Evolutionary conservation across 345 rosid species (phyloP).

Genomic region (Camelina hispida): DNA sequence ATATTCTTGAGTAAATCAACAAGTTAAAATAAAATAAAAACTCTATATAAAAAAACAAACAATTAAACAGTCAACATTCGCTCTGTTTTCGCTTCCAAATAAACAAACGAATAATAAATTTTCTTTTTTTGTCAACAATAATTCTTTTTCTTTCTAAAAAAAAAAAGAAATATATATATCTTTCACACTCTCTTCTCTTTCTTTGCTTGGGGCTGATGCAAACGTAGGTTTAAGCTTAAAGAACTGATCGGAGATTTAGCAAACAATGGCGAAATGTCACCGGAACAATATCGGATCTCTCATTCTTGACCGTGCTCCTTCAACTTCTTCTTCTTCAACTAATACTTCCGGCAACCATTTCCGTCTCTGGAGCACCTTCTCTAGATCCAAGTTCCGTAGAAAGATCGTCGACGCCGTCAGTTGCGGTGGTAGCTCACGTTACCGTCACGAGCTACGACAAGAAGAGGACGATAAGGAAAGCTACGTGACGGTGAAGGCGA

Average conservation of each 20-base stretch:
- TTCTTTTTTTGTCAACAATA: background rate
- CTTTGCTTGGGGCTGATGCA: background rate
- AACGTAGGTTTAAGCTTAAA: constrained; percentile 22
- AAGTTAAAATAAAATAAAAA: constrained; percentile 1
- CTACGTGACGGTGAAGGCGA: constrained; percentile 45
- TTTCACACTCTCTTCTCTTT: constrained; percentile 22
- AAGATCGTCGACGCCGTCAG: constrained; percentile 70
- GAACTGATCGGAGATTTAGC: constrained; percentile 23
- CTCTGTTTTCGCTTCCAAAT: constrained; percentile 39
- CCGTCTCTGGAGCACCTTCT: constrained; percentile 69
- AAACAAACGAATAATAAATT: constrained; percentile 15
- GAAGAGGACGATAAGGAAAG: constrained; percentile 37
- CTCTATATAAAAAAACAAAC: background rate
- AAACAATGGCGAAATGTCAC: constrained; percentile 73
- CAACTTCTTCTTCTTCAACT: constrained; percentile 43
- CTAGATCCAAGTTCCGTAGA: constrained; percentile 70
- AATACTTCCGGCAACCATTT: constrained; percentile 43
- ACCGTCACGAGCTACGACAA: constrained; percentile 52
- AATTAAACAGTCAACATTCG: constrained; percentile 44
- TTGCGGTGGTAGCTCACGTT: constrained; percentile 77
- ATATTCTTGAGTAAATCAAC: background rate
- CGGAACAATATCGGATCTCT: constrained; percentile 75
- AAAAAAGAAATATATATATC: background rate
- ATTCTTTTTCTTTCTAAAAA: background rate
- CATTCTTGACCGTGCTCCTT: constrained; percentile 56